These are phyloP conservation scores for Prosopis cineraria DNA, from an alignment of 306 rosid genomes.

Conservation along the genomic window DNA sequence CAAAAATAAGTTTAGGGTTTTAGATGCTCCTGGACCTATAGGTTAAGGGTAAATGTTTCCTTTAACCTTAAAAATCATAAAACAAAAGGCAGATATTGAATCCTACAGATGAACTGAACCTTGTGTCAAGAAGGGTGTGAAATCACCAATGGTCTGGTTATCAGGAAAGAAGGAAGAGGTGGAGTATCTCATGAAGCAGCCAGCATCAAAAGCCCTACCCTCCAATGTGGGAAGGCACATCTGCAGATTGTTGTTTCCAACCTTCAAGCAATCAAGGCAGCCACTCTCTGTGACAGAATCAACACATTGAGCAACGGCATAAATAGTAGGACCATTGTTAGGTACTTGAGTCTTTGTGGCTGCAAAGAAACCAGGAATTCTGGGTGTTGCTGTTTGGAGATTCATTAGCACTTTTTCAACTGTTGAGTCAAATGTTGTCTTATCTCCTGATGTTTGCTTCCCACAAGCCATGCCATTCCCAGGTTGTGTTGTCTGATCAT, in stretches of 20 bases:
- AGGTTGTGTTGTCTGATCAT: constrained; percentile 37
- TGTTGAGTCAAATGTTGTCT: constrained; percentile 31
- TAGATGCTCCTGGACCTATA: too few species aligned
- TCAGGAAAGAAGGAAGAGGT: neutral
- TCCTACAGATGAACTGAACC: constrained; percentile 16
- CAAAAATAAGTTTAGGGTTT: too few species aligned
- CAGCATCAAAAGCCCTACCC: constrained; percentile 44
- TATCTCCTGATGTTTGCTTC: constrained; percentile 16
- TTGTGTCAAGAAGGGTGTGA: constrained; percentile 31
- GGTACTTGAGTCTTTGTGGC: constrained; percentile 21
- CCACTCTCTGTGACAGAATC: constrained; percentile 30
- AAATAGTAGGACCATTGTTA: constrained; percentile 9
- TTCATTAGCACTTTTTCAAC: neutral
- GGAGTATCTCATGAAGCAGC: constrained; percentile 4
- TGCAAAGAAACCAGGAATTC: constrained; percentile 41
- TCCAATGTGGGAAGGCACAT: constrained; percentile 39
- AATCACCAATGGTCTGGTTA: neutral
- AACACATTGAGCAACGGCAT: constrained; percentile 51
- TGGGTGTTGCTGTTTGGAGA: constrained; percentile 5
- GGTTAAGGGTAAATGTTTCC: too few species aligned
- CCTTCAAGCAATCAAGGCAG: constrained; percentile 44
- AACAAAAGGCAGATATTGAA: neutral
- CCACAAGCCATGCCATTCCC: constrained; percentile 39
- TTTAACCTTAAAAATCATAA: neutral
- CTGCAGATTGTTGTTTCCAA: constrained; percentile 31